Conservation (phyloP, 495 filamentous ascomycete species). For the Penicillium atrosanguineum region DNA sequence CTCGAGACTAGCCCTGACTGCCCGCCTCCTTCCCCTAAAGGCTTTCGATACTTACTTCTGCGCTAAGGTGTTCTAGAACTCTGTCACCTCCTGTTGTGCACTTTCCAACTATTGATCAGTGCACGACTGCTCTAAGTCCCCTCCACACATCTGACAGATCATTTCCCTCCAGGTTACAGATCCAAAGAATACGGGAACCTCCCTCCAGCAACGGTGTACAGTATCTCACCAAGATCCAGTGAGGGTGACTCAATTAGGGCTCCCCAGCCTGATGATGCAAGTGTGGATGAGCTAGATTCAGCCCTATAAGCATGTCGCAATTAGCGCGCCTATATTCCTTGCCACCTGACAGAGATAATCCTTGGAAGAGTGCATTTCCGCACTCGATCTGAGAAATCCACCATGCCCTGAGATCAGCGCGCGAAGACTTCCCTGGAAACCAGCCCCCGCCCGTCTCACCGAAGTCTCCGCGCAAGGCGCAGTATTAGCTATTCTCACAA, state of each 20-base stretch:
- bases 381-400: background rate
- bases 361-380: background rate
- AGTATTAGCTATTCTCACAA: background rate
- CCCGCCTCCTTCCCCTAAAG: background rate
- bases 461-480: background rate
- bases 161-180: background rate
- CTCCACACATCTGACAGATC: background rate
- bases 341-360: background rate
- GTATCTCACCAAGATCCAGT: background rate
- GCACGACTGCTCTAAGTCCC: background rate
- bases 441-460: background rate
- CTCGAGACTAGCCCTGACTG: too few relatives aligned
- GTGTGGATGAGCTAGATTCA: slow-evolving; percentile 18
- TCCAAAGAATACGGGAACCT: background rate
- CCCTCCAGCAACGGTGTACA: too few relatives aligned
- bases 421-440: background rate
- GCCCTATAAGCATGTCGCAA: slow-evolving; percentile 17
- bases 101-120: too few relatives aligned
- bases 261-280: slow-evolving; percentile 11
- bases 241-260: background rate
- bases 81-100: too few relatives aligned
- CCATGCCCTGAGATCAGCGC: background rate
- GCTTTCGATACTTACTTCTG: background rate
- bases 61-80: too few relatives aligned
- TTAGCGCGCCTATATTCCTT: slow-evolving; percentile 13